phyloP scores from a whole-genome alignment of 2,329 filamentous ascomycete species.

The Cercospora sojina region DNA sequence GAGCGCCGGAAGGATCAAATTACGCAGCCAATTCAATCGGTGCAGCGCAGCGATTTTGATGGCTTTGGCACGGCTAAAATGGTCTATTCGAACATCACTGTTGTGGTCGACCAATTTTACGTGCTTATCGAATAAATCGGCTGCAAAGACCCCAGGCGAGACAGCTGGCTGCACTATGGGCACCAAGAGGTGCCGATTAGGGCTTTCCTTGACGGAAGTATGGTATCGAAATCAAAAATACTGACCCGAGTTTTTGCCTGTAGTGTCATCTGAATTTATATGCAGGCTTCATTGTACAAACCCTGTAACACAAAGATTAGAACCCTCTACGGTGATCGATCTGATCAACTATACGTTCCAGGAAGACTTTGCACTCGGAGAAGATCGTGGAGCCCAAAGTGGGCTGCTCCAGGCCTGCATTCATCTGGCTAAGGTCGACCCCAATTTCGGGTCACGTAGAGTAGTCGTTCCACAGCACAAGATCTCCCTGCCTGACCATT shows the following conservation, averaged over 20 bases:
- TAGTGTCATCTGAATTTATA: background rate
- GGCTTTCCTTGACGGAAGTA: no score
- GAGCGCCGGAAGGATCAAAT: no score
- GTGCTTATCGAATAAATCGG: background rate
- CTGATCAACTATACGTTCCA: background rate
- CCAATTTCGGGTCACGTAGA: background rate
- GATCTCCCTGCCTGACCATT: no score
- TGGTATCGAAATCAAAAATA: background rate
- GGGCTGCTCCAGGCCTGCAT: background rate
- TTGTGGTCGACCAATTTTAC: background rate
- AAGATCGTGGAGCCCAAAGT: background rate
- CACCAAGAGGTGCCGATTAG: background rate
- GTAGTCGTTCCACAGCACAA: no score
- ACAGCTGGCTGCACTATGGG: background rate
- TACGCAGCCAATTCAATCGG: no score
- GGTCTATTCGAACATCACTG: background rate
- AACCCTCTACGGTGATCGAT: background rate
- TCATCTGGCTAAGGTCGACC: background rate
- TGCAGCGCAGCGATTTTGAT: no score
- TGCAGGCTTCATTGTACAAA: background rate
- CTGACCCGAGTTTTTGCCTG: background rate
- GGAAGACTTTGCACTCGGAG: background rate
- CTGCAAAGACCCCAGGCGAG: background rate
- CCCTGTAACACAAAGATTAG: background rate
- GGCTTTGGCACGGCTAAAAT: no score